Conservation (phyloP, 2,329 filamentous ascomycete genomes). For the Colletotrichum ledebouriae region DNA sequence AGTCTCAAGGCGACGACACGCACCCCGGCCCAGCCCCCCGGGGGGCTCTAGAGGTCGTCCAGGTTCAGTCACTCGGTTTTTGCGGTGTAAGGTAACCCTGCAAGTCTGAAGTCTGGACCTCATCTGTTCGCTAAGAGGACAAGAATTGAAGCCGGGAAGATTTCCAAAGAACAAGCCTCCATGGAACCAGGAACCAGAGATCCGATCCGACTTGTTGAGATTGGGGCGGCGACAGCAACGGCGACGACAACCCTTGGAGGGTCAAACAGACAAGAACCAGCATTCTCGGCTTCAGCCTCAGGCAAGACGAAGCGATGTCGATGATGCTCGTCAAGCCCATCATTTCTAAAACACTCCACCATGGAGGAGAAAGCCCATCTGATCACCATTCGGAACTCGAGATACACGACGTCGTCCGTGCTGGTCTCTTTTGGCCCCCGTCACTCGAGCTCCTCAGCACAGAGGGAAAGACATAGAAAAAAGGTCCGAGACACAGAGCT, state of each 20-base stretch:
- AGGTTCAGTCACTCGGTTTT: constrained; percentile 8
- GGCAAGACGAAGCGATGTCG: not conserved
- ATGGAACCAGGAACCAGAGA: constrained; percentile 3
- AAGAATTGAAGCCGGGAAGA: too few species aligned
- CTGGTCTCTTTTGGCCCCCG: not conserved
- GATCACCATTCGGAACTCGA: constrained; percentile 3
- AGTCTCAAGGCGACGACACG: too few species aligned
- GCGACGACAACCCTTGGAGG: not conserved
- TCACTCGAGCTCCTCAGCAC: not conserved
- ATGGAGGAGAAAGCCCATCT: not conserved
- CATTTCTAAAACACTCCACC: not conserved
- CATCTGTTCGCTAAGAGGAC: too few species aligned
- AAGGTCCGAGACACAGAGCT: constrained; percentile 18
- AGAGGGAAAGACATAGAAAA: not conserved
- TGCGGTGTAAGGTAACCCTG: constrained; percentile 23
- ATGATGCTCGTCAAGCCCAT: not conserved
- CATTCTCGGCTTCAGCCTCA: constrained; percentile 11
- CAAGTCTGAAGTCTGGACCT: not conserved
- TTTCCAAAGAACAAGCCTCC: not conserved
- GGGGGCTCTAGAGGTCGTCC: not conserved
- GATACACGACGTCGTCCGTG: not conserved
- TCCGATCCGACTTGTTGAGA: constrained; percentile 2
- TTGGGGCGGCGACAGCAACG: too few species aligned
- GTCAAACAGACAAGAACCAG: not conserved
- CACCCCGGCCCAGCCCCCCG: too few species aligned